These are phyloP conservation scores for Boletus tomentosulus DNA, from an alignment of 768 basidiomycete genomes.

Conservation along the genomic window DNA sequence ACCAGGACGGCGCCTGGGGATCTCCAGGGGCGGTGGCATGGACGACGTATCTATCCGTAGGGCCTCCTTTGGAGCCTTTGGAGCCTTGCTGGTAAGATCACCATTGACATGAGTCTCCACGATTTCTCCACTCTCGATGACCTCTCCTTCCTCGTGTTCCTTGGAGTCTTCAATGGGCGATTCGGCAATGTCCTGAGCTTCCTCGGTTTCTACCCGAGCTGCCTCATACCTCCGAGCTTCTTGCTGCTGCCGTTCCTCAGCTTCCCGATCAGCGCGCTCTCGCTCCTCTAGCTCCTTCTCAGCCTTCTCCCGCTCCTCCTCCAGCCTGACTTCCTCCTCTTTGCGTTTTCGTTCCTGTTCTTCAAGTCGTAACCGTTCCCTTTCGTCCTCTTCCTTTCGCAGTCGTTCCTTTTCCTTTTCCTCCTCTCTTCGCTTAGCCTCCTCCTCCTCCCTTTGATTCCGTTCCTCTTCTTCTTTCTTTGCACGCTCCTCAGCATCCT, in stretches of 20 bases:
- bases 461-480: slow-evolving; percentile 36
- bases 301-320: slow-evolving; percentile 30
- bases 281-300: slow-evolving; percentile 39
- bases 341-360: slow-evolving; percentile 35
- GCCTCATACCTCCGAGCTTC: slow-evolving; percentile 20
- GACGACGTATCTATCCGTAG: slow-evolving; percentile 64
- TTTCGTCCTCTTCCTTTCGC: slow-evolving; percentile 38
- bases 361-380: slow-evolving; percentile 28
- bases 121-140: slow-evolving; percentile 31
- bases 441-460: slow-evolving; percentile 38
- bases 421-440: slow-evolving; percentile 41
- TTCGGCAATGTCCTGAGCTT: slow-evolving; percentile 31
- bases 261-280: slow-evolving; percentile 36
- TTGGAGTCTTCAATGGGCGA: slow-evolving; percentile 43
- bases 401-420: slow-evolving; percentile 39
- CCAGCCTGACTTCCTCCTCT: slow-evolving; percentile 22
- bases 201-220: slow-evolving; percentile 34
- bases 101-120: slow-evolving; percentile 28
- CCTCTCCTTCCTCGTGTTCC: slow-evolving; percentile 39
- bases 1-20: slow-evolving; percentile 54
- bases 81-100: slow-evolving; percentile 38
- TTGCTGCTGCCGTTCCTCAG: slow-evolving; percentile 29
- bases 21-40: slow-evolving; percentile 38
- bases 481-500: slow-evolving; percentile 35
- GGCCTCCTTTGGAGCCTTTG: slow-evolving; percentile 41